A percentile compares a stretch with the other conserved stretches of the same genome.
Conservation (phyloP, 345 rosid genomes). For the Linum tenue region DNA sequence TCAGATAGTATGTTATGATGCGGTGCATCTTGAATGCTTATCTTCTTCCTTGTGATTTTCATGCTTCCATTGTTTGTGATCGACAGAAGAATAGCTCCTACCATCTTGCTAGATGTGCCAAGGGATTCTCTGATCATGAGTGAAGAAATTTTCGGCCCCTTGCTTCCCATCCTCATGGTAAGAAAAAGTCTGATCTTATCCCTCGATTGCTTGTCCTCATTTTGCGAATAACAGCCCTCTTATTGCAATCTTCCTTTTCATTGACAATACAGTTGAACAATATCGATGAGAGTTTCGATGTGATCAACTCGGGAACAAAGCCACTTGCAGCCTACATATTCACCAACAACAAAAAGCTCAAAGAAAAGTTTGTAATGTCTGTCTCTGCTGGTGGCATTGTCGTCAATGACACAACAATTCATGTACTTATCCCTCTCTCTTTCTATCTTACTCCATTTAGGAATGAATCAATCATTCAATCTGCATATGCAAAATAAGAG, state of each 20-base stretch:
- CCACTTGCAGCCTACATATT: constrained; percentile 94
- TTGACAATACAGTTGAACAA: constrained; percentile 47
- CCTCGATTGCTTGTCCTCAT: neutral
- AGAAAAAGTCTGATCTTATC: constrained; percentile 1
- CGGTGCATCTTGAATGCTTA: neutral
- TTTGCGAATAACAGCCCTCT: neutral
- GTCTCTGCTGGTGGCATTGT: constrained; percentile 84
- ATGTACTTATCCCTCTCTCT: constrained; percentile 37
- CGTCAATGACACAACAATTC: constrained; percentile 74
- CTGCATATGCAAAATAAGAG: neutral
- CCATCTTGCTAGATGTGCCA: constrained; percentile 83
- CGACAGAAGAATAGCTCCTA: constrained; percentile 70
- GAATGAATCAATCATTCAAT: neutral
- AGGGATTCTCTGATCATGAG: constrained; percentile 65
- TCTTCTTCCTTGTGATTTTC: constrained; percentile 1
- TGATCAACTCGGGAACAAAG: constrained; percentile 63
- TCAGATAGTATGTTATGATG: neutral
- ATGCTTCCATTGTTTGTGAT: constrained; percentile 7
- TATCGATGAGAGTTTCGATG: constrained; percentile 67
- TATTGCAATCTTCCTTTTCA: neutral
- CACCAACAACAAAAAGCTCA: constrained; percentile 61
- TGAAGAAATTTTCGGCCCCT: constrained; percentile 93
- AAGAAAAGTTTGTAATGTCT: constrained; percentile 48
- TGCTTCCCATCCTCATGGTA: constrained; percentile 81
- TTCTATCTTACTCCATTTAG: neutral